Base-by-base conservation (phyloP, 345 rosid genomes). In the Draba incana region DNA sequence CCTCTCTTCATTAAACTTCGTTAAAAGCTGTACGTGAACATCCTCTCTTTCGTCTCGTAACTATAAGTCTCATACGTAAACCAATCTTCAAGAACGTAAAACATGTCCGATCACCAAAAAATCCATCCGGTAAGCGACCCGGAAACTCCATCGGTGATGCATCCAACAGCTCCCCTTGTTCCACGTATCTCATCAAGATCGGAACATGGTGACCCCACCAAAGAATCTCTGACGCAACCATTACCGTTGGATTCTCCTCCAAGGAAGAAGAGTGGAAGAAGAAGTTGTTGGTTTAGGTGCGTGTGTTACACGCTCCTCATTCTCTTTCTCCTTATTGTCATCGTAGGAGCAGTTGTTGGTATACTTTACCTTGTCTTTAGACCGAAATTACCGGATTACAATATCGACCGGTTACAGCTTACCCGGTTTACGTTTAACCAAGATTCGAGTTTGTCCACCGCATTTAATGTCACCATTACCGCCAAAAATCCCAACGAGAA, bases 401-500 rank as follows among this genome's bases (percentile, higher is more conserved):
- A 86, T 3, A 73, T 92, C 23, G 93, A 92, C 76, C 65, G 66
- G 31, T 59, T 92, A 57, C 63, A 78, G 33, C 74, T 90, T 20
- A 83, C 90, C 30, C 85, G 77, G 51, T 85, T 90, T 79, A 46
- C 39, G 12, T 37, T 80, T 39, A 62, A 62, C 46, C 50, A 55
- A 38, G 59, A 86, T 35, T 73, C 86, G 37, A 86, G 84, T 78
- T 76, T 90, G 52, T 47, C 74, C 0, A 87, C 94, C 0, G 68
- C 83, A 38, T 88, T 90, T 43, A 80, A 85, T 31, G 88, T 88
- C 5, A 84, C 81, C 1, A 83, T 92, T 4, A 88, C 90, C 0
- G 92, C 96, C 0, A 70, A 50, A 3, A 92, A 92, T 55, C 96
- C 98, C 0, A 92, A 92, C 68, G 79, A 81, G 78, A 85, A 78